Base-by-base conservation (phyloP, 2,329 filamentous ascomycete species). In the Aspergillus felis region DNA sequence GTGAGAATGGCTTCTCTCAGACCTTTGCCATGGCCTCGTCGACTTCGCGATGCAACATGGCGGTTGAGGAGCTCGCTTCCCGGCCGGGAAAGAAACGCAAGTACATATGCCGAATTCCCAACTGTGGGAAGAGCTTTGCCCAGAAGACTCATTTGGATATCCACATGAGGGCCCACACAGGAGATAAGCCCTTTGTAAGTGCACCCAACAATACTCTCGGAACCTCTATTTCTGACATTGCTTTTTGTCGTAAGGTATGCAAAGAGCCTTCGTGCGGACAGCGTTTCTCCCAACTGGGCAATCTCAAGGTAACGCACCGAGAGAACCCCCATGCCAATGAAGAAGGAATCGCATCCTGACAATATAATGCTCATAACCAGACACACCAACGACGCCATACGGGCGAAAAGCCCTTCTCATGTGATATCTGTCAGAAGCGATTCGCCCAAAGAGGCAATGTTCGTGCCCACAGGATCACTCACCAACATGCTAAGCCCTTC, bases 61-160 rank as follows among this genome's bases (percentile, higher is more conserved):
- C 61, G 4, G 70, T 72, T 32, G 67, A 78, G 72, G 69, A 73
- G 51, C 67, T 66, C 61, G 69, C 67, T 42, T 76, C 57, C 35
- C 64, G 68, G 24, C 66, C 68, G 32, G 72, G 69, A 38, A 74
- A 74, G 60, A 80, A 78, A 60, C 81, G 82, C 67, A 94, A 86
- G 67, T 92, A 93, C 71, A 77, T 83, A 20, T 99, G 94, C 75
- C 83, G 82, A 22, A 81, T 91, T 42, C 82, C 86, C 7, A 84
- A 84, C 44, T 97, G 93, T 74, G 80, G 82, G 65, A 95, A 94
- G 79, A 86, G 83, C 60, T 97, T 97, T 74, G 86, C 85, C 58
- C 93, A 97, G 71, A 96, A 93, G 76, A 96, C 92, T 1, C 93
- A 97, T 67, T 82, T 97, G 10, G 89, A 94, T 60, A 97, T 95